Evolutionary conservation across 164 flowering plant species (phyloP).

Genomic region (Litsea cubeba): DNA sequence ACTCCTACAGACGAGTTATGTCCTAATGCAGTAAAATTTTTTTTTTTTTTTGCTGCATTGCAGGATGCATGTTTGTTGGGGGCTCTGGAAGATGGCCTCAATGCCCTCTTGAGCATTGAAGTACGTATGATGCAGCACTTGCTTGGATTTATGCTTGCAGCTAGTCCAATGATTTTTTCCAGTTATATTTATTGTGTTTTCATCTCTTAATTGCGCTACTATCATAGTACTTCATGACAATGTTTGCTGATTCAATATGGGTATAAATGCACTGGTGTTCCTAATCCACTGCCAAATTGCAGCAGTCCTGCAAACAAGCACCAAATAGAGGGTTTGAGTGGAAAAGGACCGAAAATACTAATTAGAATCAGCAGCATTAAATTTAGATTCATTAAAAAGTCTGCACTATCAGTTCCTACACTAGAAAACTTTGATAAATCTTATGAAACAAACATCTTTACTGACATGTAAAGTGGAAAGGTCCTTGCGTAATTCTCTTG

Average conservation of each 20-base stretch:
- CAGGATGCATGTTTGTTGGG: slow-evolving; percentile 79
- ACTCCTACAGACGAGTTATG: neutral
- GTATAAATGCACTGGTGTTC: too few species aligned
- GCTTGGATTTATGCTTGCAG: neutral
- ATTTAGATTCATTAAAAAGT: neutral
- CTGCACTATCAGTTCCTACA: neutral
- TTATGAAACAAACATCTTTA: neutral
- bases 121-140: slow-evolving; percentile 43
- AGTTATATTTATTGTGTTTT: too few species aligned
- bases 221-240: neutral
- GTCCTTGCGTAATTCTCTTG: too few species aligned
- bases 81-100: slow-evolving; percentile 88
- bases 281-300: neutral
- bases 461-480: neutral
- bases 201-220: neutral
- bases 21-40: neutral
- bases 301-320: neutral
- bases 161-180: neutral
- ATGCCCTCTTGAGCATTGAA: slow-evolving; percentile 86
- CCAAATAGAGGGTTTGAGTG: neutral
- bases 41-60: slow-evolving; percentile 3
- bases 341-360: neutral
- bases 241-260: neutral
- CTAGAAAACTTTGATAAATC: neutral
- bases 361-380: too few species aligned